Percentiles rank a stretch among this genome's conserved stretches.
Conservation (phyloP, 345 rosid genomes). For the Cardamine chenopodiifolia region DNA sequence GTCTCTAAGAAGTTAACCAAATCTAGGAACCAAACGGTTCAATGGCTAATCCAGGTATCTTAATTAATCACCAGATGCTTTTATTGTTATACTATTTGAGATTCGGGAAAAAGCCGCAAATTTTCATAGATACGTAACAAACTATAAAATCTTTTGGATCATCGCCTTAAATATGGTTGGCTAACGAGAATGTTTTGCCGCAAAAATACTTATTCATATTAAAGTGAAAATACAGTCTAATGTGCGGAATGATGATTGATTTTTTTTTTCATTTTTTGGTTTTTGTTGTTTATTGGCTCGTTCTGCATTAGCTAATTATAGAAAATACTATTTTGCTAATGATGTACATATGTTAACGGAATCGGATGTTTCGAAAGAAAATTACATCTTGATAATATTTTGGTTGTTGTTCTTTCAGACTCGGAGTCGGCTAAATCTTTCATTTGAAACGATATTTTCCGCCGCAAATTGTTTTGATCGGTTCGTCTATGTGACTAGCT, state of each 20-base stretch:
- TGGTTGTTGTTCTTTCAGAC: slow-evolving; percentile 11
- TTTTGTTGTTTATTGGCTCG: no score
- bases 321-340: background rate
- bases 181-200: background rate
- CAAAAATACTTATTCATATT: background rate
- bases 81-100: background rate
- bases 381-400: background rate
- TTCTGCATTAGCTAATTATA: background rate
- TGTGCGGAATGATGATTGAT: no score
- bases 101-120: background rate
- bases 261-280: no score
- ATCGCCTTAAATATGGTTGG: background rate
- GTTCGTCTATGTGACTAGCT: slow-evolving; percentile 29
- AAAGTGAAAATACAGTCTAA: no score
- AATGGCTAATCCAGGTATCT: slow-evolving; percentile 39
- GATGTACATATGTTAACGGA: background rate
- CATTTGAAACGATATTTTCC: slow-evolving; percentile 30
- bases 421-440: slow-evolving; percentile 4
- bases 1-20: slow-evolving; percentile 26
- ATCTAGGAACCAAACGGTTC: slow-evolving; percentile 27
- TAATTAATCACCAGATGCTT: background rate
- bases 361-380: background rate
- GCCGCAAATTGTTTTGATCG: slow-evolving; percentile 33
- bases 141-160: background rate
- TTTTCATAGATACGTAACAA: background rate